phyloP scores from a whole-genome alignment of 306 rosid genomes.

The Luffa acutangula region DNA sequence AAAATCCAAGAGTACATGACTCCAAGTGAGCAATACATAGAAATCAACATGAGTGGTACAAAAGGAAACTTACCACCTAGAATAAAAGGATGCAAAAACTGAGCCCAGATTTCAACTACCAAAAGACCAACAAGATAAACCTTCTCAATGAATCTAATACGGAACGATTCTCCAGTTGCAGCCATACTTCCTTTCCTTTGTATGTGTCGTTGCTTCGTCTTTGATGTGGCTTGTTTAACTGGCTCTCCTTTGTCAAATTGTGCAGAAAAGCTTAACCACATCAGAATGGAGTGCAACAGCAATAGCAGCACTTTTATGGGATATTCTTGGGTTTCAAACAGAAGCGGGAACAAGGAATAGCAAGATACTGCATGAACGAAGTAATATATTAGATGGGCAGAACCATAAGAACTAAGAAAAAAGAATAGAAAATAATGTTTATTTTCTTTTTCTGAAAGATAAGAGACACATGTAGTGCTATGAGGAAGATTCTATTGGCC shows the following conservation, averaged over 20 bases:
- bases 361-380: constrained; percentile 59
- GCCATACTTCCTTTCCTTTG: constrained; percentile 12
- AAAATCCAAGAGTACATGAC: constrained; percentile 76
- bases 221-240: constrained; percentile 7
- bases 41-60: constrained; percentile 67
- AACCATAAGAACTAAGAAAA: neutral
- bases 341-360: constrained; percentile 73
- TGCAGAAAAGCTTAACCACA: constrained; percentile 70
- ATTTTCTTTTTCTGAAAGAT: neutral
- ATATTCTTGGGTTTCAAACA: constrained; percentile 73
- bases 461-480: neutral
- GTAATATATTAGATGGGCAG: neutral
- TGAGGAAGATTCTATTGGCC: neutral
- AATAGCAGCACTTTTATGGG: constrained; percentile 66
- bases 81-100: constrained; percentile 63
- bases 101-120: constrained; percentile 69
- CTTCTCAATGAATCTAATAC: constrained; percentile 37
- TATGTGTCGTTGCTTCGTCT: constrained; percentile 14
- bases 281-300: constrained; percentile 50
- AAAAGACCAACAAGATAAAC: constrained; percentile 54
- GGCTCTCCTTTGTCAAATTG: constrained; percentile 30
- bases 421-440: neutral
- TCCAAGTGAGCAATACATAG: constrained; percentile 63
- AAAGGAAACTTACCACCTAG: constrained; percentile 64
- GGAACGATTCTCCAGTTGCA: constrained; percentile 20